A percentile compares a stretch with the other conserved stretches of the same genome.
Evolutionary conservation across 2,329 filamentous ascomycete species (phyloP).

Genomic region (Penicillium fuscoglaucum): DNA sequence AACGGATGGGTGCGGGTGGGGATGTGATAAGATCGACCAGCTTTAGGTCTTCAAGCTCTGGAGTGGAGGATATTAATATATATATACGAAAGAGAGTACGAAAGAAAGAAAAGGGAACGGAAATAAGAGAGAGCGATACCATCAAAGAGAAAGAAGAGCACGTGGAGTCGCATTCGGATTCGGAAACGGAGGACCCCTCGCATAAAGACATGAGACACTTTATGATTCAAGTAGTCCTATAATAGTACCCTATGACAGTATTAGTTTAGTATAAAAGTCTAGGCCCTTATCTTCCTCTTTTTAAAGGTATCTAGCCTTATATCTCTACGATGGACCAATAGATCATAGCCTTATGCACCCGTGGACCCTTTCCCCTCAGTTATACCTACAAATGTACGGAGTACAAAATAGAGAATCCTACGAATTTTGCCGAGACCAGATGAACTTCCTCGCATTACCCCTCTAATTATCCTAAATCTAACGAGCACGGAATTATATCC

Average conservation of each 20-base stretch:
- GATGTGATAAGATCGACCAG: background rate
- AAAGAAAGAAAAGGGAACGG: background rate
- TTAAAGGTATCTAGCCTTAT: background rate
- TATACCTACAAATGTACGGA: background rate
- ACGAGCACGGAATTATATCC: conserved; percentile 8
- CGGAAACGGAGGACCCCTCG: background rate
- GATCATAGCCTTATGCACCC: background rate
- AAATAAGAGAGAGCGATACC: background rate
- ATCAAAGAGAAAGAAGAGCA: background rate
- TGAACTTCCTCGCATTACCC: conserved; percentile 34
- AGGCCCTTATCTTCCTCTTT: background rate
- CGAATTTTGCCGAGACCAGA: background rate
- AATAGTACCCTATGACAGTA: too few species aligned
- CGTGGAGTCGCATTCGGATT: background rate
- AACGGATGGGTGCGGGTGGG: background rate
- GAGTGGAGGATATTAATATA: too few species aligned
- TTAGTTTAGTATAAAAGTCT: background rate
- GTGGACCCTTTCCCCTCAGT: background rate
- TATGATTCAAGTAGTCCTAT: too few species aligned
- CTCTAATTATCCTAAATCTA: conserved; percentile 36
- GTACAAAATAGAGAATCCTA: too few species aligned
- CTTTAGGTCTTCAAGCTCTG: too few species aligned
- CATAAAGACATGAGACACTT: background rate
- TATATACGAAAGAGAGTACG: background rate
- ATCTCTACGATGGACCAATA: background rate